phyloP scores from a whole-genome alignment of 495 filamentous ascomycete species.

The Neurospora cerealis region DNA sequence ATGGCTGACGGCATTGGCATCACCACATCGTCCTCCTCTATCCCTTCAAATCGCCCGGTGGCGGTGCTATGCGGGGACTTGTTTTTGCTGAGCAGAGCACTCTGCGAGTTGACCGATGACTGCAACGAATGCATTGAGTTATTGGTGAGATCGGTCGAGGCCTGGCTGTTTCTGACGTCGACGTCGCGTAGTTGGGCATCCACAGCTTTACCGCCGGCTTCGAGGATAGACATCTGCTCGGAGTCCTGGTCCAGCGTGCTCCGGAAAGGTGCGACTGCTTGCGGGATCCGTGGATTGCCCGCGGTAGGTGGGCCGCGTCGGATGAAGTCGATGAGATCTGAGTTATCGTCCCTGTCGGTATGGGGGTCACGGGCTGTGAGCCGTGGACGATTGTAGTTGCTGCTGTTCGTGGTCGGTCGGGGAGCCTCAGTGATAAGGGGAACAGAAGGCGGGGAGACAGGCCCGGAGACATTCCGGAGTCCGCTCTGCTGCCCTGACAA shows the following conservation, averaged over 20 bases:
- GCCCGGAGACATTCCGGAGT: background rate
- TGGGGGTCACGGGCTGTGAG: slow-evolving; percentile 66
- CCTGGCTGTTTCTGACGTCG: slow-evolving; percentile 31
- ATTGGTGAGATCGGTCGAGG: slow-evolving; percentile 35
- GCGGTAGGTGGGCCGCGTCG: slow-evolving; percentile 59
- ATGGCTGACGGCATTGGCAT: slow-evolving; percentile 11
- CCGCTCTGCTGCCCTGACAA: background rate
- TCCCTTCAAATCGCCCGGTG: slow-evolving; percentile 9
- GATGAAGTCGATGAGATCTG: slow-evolving; percentile 91
- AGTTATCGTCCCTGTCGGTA: slow-evolving; percentile 53
- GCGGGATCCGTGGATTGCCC: slow-evolving; percentile 59
- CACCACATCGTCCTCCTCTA: slow-evolving; percentile 36
- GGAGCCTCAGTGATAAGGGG: slow-evolving; percentile 11
- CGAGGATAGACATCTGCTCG: slow-evolving; percentile 51
- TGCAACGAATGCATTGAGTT: slow-evolving; percentile 17
- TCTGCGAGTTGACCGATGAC: slow-evolving; percentile 45
- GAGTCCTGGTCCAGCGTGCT: slow-evolving; percentile 83
- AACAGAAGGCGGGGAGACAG: background rate
- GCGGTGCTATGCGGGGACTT: slow-evolving; percentile 10
- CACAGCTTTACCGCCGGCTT: slow-evolving; percentile 38
- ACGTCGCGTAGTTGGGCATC: slow-evolving; percentile 37
- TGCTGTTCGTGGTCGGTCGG: slow-evolving; percentile 20
- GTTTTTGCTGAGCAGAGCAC: slow-evolving; percentile 33
- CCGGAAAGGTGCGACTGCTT: slow-evolving; percentile 76
- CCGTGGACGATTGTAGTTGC: slow-evolving; percentile 29